A percentile compares a stretch with the other conserved stretches of the same genome.
Conservation (phyloP, 768 basidiomycete species). For the Naganishia vishniacii region DNA sequence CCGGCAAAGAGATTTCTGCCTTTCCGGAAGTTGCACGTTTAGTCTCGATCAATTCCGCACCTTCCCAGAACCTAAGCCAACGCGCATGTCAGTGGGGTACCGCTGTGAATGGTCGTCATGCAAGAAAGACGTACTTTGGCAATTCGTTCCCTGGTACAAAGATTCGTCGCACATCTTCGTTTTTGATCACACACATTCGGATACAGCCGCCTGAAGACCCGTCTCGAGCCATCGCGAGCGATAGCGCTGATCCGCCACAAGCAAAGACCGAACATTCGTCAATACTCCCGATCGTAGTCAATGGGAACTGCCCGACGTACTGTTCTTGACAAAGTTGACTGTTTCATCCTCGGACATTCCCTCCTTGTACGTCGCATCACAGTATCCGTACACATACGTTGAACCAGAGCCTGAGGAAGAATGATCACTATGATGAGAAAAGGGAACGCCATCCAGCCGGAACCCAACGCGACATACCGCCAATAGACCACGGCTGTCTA, state of each 20-base stretch:
- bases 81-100: neutral
- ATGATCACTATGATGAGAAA: neutral
- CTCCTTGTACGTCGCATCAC: constrained; percentile 93
- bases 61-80: constrained; percentile 29
- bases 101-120: neutral
- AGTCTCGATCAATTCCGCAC: constrained; percentile 29
- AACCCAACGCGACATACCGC: constrained; percentile 57
- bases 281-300: constrained; percentile 2
- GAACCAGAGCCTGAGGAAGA: constrained; percentile 72
- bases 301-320: constrained; percentile 55
- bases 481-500: constrained; percentile 97
- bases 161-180: constrained; percentile 80
- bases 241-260: constrained; percentile 59
- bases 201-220: constrained; percentile 97
- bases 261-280: neutral
- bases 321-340: constrained; percentile 89
- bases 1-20: constrained; percentile 14
- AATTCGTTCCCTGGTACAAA: constrained; percentile 88
- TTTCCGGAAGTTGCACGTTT: constrained; percentile 22
- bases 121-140: constrained; percentile 50
- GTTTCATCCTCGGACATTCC: constrained; percentile 87
- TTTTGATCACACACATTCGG: constrained; percentile 93
- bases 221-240: constrained; percentile 94
- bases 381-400: constrained; percentile 97
- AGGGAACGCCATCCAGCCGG: constrained; percentile 6